phyloP scores from a whole-genome alignment of 352 stramenopile genomes.

The Phytopythium delawarense region DNA sequence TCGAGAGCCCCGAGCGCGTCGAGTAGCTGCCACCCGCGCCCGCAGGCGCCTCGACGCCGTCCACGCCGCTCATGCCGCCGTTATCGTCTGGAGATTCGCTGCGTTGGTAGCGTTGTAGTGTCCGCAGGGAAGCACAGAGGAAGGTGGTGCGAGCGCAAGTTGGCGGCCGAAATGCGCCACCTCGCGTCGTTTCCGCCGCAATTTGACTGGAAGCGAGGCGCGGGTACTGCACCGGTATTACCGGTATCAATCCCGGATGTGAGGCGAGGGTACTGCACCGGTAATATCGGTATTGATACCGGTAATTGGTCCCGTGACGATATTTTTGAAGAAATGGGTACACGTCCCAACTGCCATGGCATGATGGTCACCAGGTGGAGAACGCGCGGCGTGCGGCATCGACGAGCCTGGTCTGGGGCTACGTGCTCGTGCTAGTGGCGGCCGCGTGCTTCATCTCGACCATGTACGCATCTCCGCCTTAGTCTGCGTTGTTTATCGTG shows the following conservation, averaged over 20 bases:
- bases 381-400: slow-evolving; percentile 48
- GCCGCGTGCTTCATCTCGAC: slow-evolving; percentile 46
- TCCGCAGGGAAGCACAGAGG: too few relatives aligned
- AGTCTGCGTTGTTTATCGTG: background rate
- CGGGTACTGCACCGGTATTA: background rate
- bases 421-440: slow-evolving; percentile 63
- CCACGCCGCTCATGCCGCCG: slow-evolving; percentile 10
- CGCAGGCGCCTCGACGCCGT: slow-evolving; percentile 2
- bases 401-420: slow-evolving; percentile 74
- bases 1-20: slow-evolving; percentile 60
- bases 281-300: background rate
- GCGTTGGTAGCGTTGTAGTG: too few relatives aligned
- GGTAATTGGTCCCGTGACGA: background rate
- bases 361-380: too few relatives aligned
- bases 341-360: background rate
- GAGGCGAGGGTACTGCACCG: too few relatives aligned
- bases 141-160: too few relatives aligned
- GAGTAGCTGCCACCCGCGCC: slow-evolving; percentile 44
- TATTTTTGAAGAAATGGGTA: background rate
- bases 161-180: background rate
- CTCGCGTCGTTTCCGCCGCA: slow-evolving; percentile 13
- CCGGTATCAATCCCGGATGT: background rate
- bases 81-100: background rate
- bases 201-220: slow-evolving; percentile 28
- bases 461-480: slow-evolving; percentile 32